phyloP scores from a whole-genome alignment of 805 yeast genomes.

The Cyberlindnera japonica region DNA sequence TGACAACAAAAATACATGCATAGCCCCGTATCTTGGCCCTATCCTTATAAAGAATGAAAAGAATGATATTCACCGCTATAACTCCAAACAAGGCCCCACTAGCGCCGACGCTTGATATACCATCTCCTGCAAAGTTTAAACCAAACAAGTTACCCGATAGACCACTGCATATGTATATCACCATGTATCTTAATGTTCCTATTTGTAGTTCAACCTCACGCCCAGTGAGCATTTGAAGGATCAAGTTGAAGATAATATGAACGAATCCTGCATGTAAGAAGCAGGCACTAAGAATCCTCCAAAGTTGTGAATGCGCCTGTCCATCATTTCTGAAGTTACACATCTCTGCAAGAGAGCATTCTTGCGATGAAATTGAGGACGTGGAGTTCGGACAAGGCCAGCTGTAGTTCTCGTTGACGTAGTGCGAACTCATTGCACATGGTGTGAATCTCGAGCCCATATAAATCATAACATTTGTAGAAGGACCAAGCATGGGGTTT shows the following conservation, averaged over 20 bases:
- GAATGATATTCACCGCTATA: constrained; percentile 56
- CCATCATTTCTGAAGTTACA: constrained; percentile 51
- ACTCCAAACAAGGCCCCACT: constrained; percentile 70
- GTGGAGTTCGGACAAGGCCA: constrained; percentile 76
- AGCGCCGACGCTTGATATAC: constrained; percentile 66
- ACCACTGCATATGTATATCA: constrained; percentile 59
- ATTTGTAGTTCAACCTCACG: constrained; percentile 52
- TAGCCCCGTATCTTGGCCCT: constrained; percentile 45
- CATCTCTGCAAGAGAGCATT: constrained; percentile 51
- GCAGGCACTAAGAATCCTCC: constrained; percentile 64
- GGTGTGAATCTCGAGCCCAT: constrained; percentile 72
- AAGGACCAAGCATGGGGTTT: constrained; percentile 80
- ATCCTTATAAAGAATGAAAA: constrained; percentile 49
- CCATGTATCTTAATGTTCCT: constrained; percentile 49
- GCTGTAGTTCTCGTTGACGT: constrained; percentile 43
- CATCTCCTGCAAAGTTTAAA: constrained; percentile 64
- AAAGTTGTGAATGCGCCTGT: constrained; percentile 59
- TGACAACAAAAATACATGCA: constrained; percentile 40
- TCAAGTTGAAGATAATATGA: constrained; percentile 60
- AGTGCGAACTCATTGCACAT: constrained; percentile 53
- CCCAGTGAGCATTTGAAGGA: constrained; percentile 61
- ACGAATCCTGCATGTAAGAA: constrained; percentile 72
- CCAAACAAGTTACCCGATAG: constrained; percentile 66
- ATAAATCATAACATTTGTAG: constrained; percentile 58
- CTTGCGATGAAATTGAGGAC: constrained; percentile 44